Conservation (phyloP, 345 rosid species). For the Nephelium lappaceum region DNA sequence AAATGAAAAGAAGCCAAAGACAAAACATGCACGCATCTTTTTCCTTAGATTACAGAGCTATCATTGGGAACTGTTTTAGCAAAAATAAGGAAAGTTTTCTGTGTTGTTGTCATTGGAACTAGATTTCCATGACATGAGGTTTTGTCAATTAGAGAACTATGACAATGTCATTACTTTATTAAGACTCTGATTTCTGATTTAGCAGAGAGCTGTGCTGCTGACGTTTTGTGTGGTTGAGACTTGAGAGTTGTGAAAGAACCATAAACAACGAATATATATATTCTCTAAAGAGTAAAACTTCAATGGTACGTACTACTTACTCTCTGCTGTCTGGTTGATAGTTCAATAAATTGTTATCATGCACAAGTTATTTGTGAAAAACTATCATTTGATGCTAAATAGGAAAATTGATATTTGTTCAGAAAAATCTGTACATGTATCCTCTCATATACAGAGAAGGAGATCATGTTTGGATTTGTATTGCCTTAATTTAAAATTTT, state of each 20-base stretch:
- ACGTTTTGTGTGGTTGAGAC: not conserved
- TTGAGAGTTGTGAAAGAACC: not conserved
- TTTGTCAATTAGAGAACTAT: not conserved
- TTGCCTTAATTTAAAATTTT: not conserved
- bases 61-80: slow-evolving; percentile 6
- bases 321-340: too few relatives aligned
- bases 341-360: too few relatives aligned
- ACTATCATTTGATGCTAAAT: too few relatives aligned
- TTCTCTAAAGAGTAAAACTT: too few relatives aligned
- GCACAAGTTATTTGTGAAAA: too few relatives aligned
- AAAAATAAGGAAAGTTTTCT: not conserved
- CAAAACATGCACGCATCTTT: not conserved
- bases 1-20: not conserved
- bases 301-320: too few relatives aligned
- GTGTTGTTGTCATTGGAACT: not conserved
- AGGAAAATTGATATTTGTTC: too few relatives aligned
- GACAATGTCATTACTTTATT: not conserved
- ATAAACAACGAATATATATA: too few relatives aligned
- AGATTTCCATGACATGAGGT: slow-evolving; percentile 2
- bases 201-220: not conserved
- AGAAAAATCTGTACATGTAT: too few relatives aligned
- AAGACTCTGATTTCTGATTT: not conserved
- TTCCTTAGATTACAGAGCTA: slow-evolving; percentile 2
- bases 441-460: too few relatives aligned
- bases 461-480: not conserved